Evolutionary conservation across 225 moss, liverwort and hornwort species (phyloP).

Genomic region (Rhytidiadelphus loreus): DNA sequence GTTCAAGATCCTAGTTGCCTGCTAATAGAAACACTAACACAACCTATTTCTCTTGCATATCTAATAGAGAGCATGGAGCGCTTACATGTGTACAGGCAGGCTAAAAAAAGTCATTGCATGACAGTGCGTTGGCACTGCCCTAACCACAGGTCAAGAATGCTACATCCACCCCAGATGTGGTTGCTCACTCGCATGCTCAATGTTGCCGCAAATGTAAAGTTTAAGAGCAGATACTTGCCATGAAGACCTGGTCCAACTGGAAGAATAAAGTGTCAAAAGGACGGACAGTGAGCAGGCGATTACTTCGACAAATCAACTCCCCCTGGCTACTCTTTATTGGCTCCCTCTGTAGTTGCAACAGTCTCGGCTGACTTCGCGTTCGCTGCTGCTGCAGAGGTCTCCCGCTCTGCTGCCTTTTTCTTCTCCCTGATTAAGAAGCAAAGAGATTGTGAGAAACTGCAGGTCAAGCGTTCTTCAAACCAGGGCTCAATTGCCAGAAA

Average conservation of each 20-base stretch:
- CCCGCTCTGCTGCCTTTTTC: conserved; percentile 69
- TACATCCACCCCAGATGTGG: conserved; percentile 3
- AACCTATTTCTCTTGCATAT: conserved; percentile 18
- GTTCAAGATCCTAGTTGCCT: conserved; percentile 2
- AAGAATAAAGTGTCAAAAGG: conserved; percentile 33
- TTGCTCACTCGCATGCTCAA: conserved; percentile 21
- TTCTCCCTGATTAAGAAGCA: conserved; percentile 52
- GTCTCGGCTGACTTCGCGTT: conserved; percentile 44
- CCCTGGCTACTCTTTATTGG: conserved; percentile 55
- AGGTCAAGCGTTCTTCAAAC: background rate
- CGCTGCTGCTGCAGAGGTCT: conserved; percentile 27
- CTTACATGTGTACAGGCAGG: conserved; percentile 16
- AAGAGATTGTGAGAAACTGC: background rate
- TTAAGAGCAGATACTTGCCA: conserved; percentile 6
- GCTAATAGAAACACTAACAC: conserved; percentile 2
- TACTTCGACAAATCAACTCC: conserved; percentile 16
- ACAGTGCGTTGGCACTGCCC: background rate
- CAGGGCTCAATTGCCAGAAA: background rate
- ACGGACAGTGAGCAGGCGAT: conserved; percentile 6
- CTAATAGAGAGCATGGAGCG: conserved; percentile 8
- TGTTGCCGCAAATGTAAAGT: conserved; percentile 22
- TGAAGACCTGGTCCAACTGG: conserved; percentile 1
- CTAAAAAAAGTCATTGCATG: background rate
- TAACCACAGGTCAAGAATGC: conserved; percentile 5
- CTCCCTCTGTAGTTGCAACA: conserved; percentile 59